These are phyloP conservation scores for Biscogniauxia mediterranea DNA, from an alignment of 2,329 filamentous ascomycete species.

Conservation along the genomic window DNA sequence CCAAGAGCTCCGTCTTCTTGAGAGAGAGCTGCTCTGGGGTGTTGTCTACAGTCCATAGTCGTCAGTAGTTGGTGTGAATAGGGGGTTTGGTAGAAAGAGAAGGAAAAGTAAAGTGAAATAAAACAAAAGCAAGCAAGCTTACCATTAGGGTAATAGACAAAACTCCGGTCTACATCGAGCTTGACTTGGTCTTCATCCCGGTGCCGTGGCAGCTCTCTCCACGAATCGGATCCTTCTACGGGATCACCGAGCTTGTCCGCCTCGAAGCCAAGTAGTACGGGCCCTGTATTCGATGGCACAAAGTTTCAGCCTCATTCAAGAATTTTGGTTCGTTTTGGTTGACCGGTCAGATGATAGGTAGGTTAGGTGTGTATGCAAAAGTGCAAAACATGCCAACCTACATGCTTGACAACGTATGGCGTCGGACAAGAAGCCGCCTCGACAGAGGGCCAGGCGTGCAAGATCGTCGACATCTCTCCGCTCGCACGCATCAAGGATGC, in stretches of 20 bases:
- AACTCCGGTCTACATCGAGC: conserved; percentile 92
- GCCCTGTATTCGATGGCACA: conserved; percentile 37
- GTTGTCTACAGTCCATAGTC: conserved; percentile 49
- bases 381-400: conserved; percentile 47
- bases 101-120: not conserved
- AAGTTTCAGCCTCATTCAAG: not conserved
- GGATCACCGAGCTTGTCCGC: conserved; percentile 22
- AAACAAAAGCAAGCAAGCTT: conserved; percentile 29
- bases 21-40: conserved; percentile 65
- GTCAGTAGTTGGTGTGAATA: not conserved
- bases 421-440: conserved; percentile 67
- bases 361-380: conserved; percentile 4
- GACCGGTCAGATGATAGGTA: not conserved
- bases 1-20: conserved; percentile 74
- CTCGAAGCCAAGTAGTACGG: conserved; percentile 42
- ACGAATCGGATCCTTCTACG: conserved; percentile 35
- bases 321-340: not conserved
- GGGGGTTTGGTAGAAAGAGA: not conserved
- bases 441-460: conserved; percentile 56
- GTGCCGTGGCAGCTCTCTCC: conserved; percentile 70
- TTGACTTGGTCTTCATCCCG: conserved; percentile 86
- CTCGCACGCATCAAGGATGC: conserved; percentile 60
- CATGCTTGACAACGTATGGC: conserved; percentile 71
- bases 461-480: conserved; percentile 55
- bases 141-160: conserved; percentile 92